Evolutionary conservation across 2,329 filamentous ascomycete species (phyloP).

Genomic region (Monosporascus sp.): DNA sequence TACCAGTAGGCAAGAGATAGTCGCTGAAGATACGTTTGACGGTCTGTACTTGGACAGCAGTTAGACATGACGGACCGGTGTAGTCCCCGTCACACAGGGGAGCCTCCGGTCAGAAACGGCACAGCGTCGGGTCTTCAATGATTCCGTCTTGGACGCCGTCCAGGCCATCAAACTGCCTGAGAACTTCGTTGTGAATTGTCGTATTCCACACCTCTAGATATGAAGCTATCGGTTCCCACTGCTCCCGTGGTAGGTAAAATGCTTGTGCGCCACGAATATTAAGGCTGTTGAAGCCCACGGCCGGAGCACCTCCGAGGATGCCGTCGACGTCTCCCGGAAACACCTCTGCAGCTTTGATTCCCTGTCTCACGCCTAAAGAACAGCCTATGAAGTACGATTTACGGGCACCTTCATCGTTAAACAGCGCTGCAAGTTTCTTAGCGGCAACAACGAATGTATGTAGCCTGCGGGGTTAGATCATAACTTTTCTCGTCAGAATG

Average conservation of each 20-base stretch:
- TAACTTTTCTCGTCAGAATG: slow-evolving; percentile 15
- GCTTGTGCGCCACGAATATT: slow-evolving; percentile 33
- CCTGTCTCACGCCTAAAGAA: slow-evolving; percentile 55
- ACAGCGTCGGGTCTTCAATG: slow-evolving; percentile 31
- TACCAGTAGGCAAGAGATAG: slow-evolving; percentile 36
- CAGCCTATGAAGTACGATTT: slow-evolving; percentile 54
- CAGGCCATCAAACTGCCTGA: slow-evolving; percentile 34
- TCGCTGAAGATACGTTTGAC: slow-evolving; percentile 37
- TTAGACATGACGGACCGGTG: slow-evolving; percentile 33
- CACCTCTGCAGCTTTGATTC: slow-evolving; percentile 45
- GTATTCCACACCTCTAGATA: slow-evolving; percentile 22
- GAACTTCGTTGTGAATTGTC: slow-evolving; percentile 23
- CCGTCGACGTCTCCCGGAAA: slow-evolving; percentile 55
- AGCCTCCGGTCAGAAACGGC: slow-evolving; percentile 28
- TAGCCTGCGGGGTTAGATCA: slow-evolving; percentile 16
- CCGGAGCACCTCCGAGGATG: slow-evolving; percentile 44
- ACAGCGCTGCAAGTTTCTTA: slow-evolving; percentile 40
- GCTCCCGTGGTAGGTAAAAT: slow-evolving; percentile 34
- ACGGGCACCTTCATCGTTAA: slow-evolving; percentile 35
- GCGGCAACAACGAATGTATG: slow-evolving; percentile 44
- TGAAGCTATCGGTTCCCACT: slow-evolving; percentile 22
- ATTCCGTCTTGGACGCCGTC: slow-evolving; percentile 36
- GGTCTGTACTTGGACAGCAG: slow-evolving; percentile 32
- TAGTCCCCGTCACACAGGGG: slow-evolving; percentile 26
- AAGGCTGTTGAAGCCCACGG: slow-evolving; percentile 30